Evolutionary conservation across 1,139 yeast species (phyloP), one percentile per base, ranked within the genome.

Genomic region (Yamadazyma triangularis): DNA sequence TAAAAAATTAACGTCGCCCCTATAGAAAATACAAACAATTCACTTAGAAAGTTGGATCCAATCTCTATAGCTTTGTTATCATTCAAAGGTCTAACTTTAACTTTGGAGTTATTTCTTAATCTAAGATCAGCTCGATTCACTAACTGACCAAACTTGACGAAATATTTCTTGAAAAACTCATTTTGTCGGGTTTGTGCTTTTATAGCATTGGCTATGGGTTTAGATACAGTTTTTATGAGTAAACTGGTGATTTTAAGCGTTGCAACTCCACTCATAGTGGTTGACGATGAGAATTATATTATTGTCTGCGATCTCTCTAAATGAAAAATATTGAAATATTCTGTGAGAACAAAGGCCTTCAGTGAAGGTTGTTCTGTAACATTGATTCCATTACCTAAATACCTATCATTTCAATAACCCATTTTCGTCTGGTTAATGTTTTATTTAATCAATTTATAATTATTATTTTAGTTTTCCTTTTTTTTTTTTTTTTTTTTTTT

Each of bases 41-140:
- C 95, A 24, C 91, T 80, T 6, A 87, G 58, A 48, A 86, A 77
- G 29, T 73, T 81, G 27, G 95, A 94, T 2, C 95, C 95, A 35
- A 70, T 77, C 39, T 87, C 94, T 26, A 87, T 75, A 26, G 96
- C 96, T 49, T 78, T 80, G 15, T 80, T 78, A 44, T 87, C 95
- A 50, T 85, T 87, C 47, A 87, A 67, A 0, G 95, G 95, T 28
- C 95, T 67, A 8, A 86, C 72, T 42, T 70, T 75, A 38, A 64
- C 65, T 30, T 67, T 69, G 26, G 64, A 62, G 38, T 75, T 79
- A 26, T 86, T 65, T 25, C 75, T 66, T 74, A 77, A 70, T 30
- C 88, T 70, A 32, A 79, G 66, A 48, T 87, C 95, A 2, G 85
- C 65, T 28, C 65, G 64, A 49, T 87, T 95, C 28, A 86, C 55